Percentiles rank a stretch among this genome's conserved stretches.
Evolutionary conservation across 1,284 basidiomycete species (phyloP).

Genomic region (Termitomyces sp.): DNA sequence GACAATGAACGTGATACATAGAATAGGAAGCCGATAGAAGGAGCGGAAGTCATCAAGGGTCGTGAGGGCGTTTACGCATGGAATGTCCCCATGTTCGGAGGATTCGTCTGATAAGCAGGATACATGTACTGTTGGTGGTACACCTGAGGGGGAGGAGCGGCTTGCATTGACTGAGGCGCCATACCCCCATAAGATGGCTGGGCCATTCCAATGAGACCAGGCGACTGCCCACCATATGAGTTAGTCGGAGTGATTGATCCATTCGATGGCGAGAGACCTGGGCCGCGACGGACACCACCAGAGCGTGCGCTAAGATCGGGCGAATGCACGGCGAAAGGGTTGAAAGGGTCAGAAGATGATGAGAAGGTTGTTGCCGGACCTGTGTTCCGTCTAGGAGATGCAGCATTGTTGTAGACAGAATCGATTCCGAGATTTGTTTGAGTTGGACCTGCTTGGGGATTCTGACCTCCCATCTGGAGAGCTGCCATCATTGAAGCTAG

Average conservation of each 20-base stretch:
- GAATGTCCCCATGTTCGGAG: constrained; percentile 70
- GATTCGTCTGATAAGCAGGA: constrained; percentile 70
- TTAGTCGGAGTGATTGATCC: constrained; percentile 40
- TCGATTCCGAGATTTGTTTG: constrained; percentile 59
- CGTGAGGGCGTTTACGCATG: constrained; percentile 50
- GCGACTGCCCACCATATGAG: constrained; percentile 58
- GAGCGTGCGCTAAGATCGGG: constrained; percentile 53
- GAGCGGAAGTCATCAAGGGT: constrained; percentile 20
- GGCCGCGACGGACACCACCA: constrained; percentile 48
- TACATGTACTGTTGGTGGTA: constrained; percentile 82
- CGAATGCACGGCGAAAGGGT: constrained; percentile 64
- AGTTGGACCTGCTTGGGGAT: constrained; percentile 72
- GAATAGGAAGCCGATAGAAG: constrained; percentile 24
- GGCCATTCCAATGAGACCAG: constrained; percentile 54
- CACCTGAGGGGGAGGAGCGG: constrained; percentile 57
- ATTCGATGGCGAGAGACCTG: constrained; percentile 30
- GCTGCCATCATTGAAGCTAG: constrained; percentile 86
- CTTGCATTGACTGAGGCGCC: constrained; percentile 56
- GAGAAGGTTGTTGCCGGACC: constrained; percentile 54
- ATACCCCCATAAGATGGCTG: constrained; percentile 60
- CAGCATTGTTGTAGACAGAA: constrained; percentile 43
- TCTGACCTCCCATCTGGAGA: constrained; percentile 80
- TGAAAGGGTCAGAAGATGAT: constrained; percentile 67
- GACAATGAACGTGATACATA: constrained; percentile 34
- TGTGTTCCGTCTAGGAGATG: constrained; percentile 42